Conservation (phyloP, 2,329 filamentous ascomycete species). For the Xylaria sp. region DNA sequence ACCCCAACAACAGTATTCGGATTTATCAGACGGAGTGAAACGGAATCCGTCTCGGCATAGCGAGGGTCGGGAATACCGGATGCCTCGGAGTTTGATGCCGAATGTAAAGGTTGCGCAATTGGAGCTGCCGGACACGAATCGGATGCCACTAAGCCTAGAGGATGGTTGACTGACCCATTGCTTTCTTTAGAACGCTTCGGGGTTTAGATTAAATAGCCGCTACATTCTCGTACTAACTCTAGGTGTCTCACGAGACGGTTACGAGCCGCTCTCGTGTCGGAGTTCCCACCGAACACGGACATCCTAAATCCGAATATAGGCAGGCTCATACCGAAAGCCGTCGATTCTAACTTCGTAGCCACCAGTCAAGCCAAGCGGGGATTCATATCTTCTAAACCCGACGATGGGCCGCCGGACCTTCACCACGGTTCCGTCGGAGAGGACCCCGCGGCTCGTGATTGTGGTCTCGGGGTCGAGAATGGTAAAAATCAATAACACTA, state of each 20-base stretch:
- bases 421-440: slow-evolving; percentile 25
- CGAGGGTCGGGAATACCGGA: not conserved
- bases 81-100: not conserved
- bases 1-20: not conserved
- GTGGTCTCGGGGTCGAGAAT: slow-evolving; percentile 30
- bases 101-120: not conserved
- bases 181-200: not conserved
- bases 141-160: not conserved
- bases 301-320: slow-evolving; percentile 26
- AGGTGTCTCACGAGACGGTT: not conserved
- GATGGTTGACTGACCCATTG: not conserved
- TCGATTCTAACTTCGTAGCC: slow-evolving; percentile 34
- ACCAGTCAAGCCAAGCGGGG: slow-evolving; percentile 25
- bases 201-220: not conserved
- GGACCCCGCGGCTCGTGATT: slow-evolving; percentile 3
- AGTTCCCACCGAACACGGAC: not conserved
- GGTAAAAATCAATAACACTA: slow-evolving; percentile 6
- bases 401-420: slow-evolving; percentile 26
- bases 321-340: slow-evolving; percentile 32
- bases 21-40: not conserved
- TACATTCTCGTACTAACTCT: not conserved
- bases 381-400: slow-evolving; percentile 26
- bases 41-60: not conserved
- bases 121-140: not conserved
- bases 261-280: not conserved